phyloP scores from a whole-genome alignment of 345 rosid genomes.

The Dimocarpus longan region DNA sequence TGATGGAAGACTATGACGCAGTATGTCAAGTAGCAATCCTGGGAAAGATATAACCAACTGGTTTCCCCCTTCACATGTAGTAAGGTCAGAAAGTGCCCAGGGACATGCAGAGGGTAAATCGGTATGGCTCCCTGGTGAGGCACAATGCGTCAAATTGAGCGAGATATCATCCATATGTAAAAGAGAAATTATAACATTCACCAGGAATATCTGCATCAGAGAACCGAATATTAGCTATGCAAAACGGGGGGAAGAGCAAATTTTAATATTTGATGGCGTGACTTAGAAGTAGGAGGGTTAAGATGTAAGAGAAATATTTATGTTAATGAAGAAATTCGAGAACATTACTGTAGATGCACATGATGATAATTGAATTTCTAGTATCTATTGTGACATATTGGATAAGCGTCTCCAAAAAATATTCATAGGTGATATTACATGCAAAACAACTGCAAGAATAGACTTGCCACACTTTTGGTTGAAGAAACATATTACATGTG shows the following conservation, averaged over 20 bases:
- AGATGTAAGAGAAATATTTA: neutral
- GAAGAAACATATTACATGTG: neutral
- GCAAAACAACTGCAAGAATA: slow-evolving; percentile 14
- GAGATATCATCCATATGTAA: slow-evolving; percentile 82
- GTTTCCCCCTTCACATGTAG: slow-evolving; percentile 62
- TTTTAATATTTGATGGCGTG: neutral
- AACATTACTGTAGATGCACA: neutral
- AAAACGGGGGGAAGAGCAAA: slow-evolving; percentile 10
- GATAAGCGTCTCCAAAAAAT: slow-evolving; percentile 6
- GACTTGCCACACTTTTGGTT: slow-evolving; percentile 5
- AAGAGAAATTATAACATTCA: slow-evolving; percentile 83
- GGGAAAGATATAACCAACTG: slow-evolving; percentile 75
- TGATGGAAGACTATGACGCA: slow-evolving; percentile 68
- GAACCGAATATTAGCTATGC: slow-evolving; percentile 27
- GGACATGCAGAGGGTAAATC: slow-evolving; percentile 40
- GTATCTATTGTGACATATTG: neutral
- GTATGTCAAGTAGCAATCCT: slow-evolving; percentile 66
- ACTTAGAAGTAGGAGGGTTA: slow-evolving; percentile 4
- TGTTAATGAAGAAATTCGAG: neutral
- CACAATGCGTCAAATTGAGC: slow-evolving; percentile 57
- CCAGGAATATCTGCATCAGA: slow-evolving; percentile 85
- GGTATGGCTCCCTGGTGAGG: slow-evolving; percentile 54
- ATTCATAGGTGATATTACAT: slow-evolving; percentile 12
- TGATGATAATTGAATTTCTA: neutral
- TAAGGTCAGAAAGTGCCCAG: slow-evolving; percentile 49